Conservation (phyloP, 2,329 filamentous ascomycete genomes). For the Ophiosphaerella narmari region DNA sequence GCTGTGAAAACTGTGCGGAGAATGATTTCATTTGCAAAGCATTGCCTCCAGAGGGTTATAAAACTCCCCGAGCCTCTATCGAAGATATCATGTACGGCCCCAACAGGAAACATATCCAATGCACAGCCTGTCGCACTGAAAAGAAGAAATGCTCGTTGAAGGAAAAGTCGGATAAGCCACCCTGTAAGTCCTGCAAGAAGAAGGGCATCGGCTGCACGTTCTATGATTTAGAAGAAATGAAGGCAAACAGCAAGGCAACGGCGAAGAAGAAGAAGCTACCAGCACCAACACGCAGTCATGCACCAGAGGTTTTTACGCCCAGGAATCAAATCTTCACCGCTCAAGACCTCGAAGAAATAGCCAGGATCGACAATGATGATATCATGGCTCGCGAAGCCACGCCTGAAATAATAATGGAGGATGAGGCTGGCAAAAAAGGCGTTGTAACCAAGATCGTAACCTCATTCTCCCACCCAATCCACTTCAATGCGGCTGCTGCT, state of each 20-base stretch:
- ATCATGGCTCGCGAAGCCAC: conserved; percentile 19
- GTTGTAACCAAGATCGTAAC: conserved; percentile 41
- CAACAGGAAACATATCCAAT: conserved; percentile 21
- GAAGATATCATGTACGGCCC: conserved; percentile 24
- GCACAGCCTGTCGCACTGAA: conserved; percentile 34
- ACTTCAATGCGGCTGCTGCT: conserved; percentile 25
- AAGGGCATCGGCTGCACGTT: conserved; percentile 37
- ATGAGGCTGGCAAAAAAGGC: conserved; percentile 31
- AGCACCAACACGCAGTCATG: background rate
- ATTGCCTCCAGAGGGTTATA: conserved; percentile 21
- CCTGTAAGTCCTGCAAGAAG: conserved; percentile 40
- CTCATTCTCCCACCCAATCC: conserved; percentile 49
- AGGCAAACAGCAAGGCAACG: background rate
- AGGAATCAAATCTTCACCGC: conserved; percentile 12
- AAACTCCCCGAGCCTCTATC: conserved; percentile 20
- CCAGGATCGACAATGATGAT: conserved; percentile 1
- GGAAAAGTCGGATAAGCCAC: conserved; percentile 29
- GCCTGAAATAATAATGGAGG: conserved; percentile 32
- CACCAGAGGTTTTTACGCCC: conserved; percentile 7
- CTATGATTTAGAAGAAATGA: conserved; percentile 16
- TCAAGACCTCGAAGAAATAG: conserved; percentile 21
- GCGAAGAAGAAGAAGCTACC: conserved; percentile 5
- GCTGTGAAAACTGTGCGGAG: conserved; percentile 26
- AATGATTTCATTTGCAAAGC: conserved; percentile 18
- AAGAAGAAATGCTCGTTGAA: conserved; percentile 41